Base-by-base conservation (phyloP, 2,329 filamentous ascomycete species). In the Aspergillus sp. region DNA sequence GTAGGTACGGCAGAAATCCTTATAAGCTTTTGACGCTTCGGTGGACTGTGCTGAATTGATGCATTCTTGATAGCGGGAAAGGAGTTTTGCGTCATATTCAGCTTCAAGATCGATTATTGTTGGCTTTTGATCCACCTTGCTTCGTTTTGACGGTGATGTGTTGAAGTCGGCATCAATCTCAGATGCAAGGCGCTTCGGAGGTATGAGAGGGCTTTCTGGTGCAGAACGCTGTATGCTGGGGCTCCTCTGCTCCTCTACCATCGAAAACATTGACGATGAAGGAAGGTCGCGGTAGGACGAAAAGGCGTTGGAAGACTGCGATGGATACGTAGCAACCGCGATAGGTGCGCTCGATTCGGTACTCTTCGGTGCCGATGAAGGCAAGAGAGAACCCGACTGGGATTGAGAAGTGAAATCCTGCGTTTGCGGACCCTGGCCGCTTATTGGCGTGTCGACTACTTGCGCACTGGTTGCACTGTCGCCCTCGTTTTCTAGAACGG, bases 1-100 rank as follows among this genome's bases (percentile, higher is more conserved):
- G 63, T 82, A 82, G 31, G 77, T 67, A 19, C 62, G 65, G 62
- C 73, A 72, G 59, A 81, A 82, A 41, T 70, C 74, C 8, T 74
- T 66, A 63, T 74, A 80, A 28, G 78, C 66, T 22, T 51, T 67
- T 6, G 67, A 65, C 13, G 74, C 71, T 54, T 72, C 66, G 3
- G 59, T 63, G 15, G 65, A 61, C 34, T 65, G 64, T 22, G 65
- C 49, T 7, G 64, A 63, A 17, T 63, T 66, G 22, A 56, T 56
- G 57, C 69, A 72, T 22, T 57, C 66, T 52, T 69, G 49, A 22
- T 69, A 69, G 47, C 68, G 68, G 31, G 60, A 60, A 17, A 71
- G 60, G 5, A 72, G 60, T 13, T 38, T 53, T 22, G 57, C 61
- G 6, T 54, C 38, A 50, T 67, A 23, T 48, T 55, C 54, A 2